A percentile compares a stretch with the other conserved stretches of the same genome.
Evolutionary conservation across 2,329 filamentous ascomycete genomes (phyloP).

Genomic region (Venturiaceae sp.): DNA sequence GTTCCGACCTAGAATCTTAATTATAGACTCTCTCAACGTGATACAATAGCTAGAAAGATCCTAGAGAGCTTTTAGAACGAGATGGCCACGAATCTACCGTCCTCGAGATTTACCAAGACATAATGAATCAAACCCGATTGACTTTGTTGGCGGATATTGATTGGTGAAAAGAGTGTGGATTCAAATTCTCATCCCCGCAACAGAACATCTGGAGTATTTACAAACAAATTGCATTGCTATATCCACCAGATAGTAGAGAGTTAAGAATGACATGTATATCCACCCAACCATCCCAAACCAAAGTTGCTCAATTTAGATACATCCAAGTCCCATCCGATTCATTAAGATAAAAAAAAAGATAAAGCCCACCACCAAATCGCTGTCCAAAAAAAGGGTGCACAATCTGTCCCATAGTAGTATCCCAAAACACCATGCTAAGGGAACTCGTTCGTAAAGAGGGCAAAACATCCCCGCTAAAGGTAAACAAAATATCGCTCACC

Average conservation of each 20-base stretch:
- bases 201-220: too few relatives aligned
- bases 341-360: background rate
- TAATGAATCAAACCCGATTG: too few relatives aligned
- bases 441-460: background rate
- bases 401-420: background rate
- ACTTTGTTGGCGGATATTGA: too few relatives aligned
- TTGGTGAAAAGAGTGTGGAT: too few relatives aligned
- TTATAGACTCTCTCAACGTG: too few relatives aligned
- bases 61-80: too few relatives aligned
- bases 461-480: background rate
- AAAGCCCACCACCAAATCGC: background rate
- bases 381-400: background rate
- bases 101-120: too few relatives aligned
- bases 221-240: background rate
- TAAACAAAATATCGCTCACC: background rate
- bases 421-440: conserved; percentile 4
- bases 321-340: too few relatives aligned
- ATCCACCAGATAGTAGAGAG: background rate
- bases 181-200: too few relatives aligned
- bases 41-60: too few relatives aligned
- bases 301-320: background rate
- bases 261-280: background rate
- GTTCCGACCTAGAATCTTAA: too few relatives aligned
- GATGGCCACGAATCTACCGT: too few relatives aligned
- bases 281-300: background rate